Conservation (phyloP, 768 basidiomycete species). For the Auricularia sp. region DNA sequence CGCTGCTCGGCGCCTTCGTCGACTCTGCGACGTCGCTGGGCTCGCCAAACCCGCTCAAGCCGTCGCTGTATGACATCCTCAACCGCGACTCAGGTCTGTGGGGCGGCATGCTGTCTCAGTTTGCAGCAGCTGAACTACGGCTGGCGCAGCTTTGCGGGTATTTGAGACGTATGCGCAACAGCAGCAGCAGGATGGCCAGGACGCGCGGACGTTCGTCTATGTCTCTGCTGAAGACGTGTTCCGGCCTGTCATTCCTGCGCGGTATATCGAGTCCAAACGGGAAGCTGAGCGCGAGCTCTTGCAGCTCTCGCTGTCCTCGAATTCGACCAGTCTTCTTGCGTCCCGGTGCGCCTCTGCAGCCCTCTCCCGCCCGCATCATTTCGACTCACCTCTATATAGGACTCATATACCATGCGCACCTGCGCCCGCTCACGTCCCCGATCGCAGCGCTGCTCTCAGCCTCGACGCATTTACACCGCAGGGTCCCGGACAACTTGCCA, state of each 20-base stretch:
- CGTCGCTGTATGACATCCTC: conserved; percentile 59
- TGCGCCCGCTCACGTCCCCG: conserved; percentile 80
- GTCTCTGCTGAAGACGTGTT: conserved; percentile 92
- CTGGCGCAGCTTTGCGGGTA: conserved; percentile 51
- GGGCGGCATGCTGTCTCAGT: conserved; percentile 4
- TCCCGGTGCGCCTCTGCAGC: conserved; percentile 55
- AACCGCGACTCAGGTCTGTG: conserved; percentile 83
- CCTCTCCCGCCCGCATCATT: background rate
- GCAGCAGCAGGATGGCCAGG: conserved; percentile 27
- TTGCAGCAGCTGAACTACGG: background rate
- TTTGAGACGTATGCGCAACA: conserved; percentile 53
- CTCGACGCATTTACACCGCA: conserved; percentile 60
- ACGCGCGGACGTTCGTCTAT: conserved; percentile 65
- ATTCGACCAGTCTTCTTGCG: conserved; percentile 63
- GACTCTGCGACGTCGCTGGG: conserved; percentile 25
- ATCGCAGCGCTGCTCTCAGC: conserved; percentile 76
- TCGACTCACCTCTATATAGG: conserved; percentile 34
- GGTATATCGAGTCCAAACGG: conserved; percentile 92
- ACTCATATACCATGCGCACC: conserved; percentile 91
- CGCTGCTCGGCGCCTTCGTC: conserved; percentile 38
- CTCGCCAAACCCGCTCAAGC: conserved; percentile 45
- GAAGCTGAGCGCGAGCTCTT: conserved; percentile 72
- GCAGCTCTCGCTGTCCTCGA: conserved; percentile 8
- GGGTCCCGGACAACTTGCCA: conserved; percentile 43
- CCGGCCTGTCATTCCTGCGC: conserved; percentile 70